Evolutionary conservation across 257 asterid species (phyloP), one percentile per base, ranked within the genome.

Genomic region (Rhazya stricta): DNA sequence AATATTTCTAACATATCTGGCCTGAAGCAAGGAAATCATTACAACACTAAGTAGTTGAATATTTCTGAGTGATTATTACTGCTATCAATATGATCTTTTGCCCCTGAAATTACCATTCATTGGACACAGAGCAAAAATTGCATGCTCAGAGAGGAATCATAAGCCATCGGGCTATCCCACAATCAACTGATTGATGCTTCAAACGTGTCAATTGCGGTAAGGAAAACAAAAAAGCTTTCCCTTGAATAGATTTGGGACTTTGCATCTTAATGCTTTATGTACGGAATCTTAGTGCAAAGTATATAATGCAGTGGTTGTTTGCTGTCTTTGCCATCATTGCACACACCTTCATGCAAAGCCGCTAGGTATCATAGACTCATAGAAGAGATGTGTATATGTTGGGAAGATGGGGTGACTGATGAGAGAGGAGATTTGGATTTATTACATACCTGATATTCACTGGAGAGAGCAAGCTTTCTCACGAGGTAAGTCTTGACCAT

Each of bases 401-500:
- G 43, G 43, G 43, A n/a, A n/a, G n/a, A n/a, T n/a, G n/a, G n/a
- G n/a, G n/a, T n/a, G n/a, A n/a, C n/a, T n/a, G n/a, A n/a, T 3
- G 43, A 39, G 43, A 7, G 53, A 4, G 21, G 51, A 9, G 32
- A 1, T 23, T 57, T 21, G 27, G 63, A 23, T 9, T 63, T 16
- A 4, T 39, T 42, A 53, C 36, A 39, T 69, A 79, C 82, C 82
- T 79, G 75, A 60, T 65, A 54, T 69, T 79, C 67, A 50, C 58
- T 74, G 82, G 72, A 74, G 72, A 79, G 82, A 25, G 79, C 79
- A 67, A 79, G 82, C 46, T 79, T 79, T 68, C 67, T 57, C 51
- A 79, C 75, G 46, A 79, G 82, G 72, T 79, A 79, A 45, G 79
- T 74, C 77, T 79, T 79, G 65, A 79, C 79, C 82, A 79, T 58